Base-by-base conservation (phyloP, 2,329 filamentous ascomycete genomes). In the Hortaea werneckii region DNA sequence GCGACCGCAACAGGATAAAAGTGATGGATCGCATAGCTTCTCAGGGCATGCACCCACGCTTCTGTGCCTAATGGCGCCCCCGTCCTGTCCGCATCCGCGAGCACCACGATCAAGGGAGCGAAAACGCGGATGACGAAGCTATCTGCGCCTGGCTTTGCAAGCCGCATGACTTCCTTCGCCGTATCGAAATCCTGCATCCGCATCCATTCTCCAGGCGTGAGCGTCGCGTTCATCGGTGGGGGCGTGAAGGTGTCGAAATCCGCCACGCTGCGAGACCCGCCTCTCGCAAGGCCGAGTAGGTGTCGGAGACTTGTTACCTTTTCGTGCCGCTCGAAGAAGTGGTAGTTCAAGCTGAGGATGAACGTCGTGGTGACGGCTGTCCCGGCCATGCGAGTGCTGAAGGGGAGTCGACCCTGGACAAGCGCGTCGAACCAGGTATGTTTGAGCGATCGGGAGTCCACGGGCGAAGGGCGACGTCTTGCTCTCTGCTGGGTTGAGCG, bases 151-250 rank as follows among this genome's bases (percentile, higher is more conserved):
- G 85, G 85, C 52, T 86, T 87, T 55, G 88, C 76, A 29, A 85
- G 76, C n/a, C 78, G 74, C 60, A 89, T 86, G 11, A 89, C 76
- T 58, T 89, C 85, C 34, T 76, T 77, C 2, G 84, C 85, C 1
- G 84, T 87, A 57, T 86, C 82, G 55, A 87, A 83, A 54, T 89
- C 85, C 61, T 89, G 85, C 46, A 87, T 72, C 27, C 77, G 76
- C 42, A 89, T 70, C 85, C 85, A 90, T 11, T 85, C 83, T 4
- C 76, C 79, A 1, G 83, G 85, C n/a, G 80, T 85, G 49, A 85
- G 74, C 2, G 83, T 83, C 59, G 87, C 83, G 56, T 89, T 82
- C 49, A 88, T 76, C 8, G 80, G 71, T 1, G 79, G 70, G 3
- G 75, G 60, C 2, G 75, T 50, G 41, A 61, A 60, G 3, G 56